Evolutionary conservation across 371 early-diverging fungal species (phyloP).

Genomic region (Fennellomyces sp.): DNA sequence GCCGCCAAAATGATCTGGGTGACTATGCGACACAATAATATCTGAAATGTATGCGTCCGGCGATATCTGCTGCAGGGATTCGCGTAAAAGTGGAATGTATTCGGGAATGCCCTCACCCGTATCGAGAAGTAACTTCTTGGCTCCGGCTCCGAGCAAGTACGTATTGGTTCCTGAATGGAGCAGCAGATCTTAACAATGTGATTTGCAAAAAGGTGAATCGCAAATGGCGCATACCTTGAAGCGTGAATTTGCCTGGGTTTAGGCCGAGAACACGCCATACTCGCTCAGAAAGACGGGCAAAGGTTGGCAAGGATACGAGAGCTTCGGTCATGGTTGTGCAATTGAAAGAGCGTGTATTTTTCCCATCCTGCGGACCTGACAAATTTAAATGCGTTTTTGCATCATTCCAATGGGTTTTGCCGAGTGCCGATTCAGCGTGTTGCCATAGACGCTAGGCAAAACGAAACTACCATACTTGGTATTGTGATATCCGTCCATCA

Average conservation of each 20-base stretch:
- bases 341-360: neutral
- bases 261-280: slow-evolving; percentile 68
- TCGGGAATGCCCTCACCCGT: slow-evolving; percentile 80
- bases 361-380: slow-evolving; percentile 4
- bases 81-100: slow-evolving; percentile 59
- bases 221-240: slow-evolving; percentile 56
- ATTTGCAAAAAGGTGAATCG: neutral
- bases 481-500: too few relatives aligned
- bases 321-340: neutral
- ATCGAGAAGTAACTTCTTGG: slow-evolving; percentile 74
- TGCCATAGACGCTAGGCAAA: too few relatives aligned
- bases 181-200: neutral
- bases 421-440: too few relatives aligned
- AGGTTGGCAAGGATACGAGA: slow-evolving; percentile 26
- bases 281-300: slow-evolving; percentile 47
- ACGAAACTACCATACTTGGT: too few relatives aligned
- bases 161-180: slow-evolving; percentile 77
- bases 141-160: slow-evolving; percentile 83
- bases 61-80: slow-evolving; percentile 45
- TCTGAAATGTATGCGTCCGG: slow-evolving; percentile 62
- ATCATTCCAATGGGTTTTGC: too few relatives aligned
- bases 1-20: slow-evolving; percentile 84
- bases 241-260: slow-evolving; percentile 76
- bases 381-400: neutral
- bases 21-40: slow-evolving; percentile 87